Evolutionary conservation across 2,329 filamentous ascomycete species (phyloP), one percentile per base, ranked within the genome.

Genomic region (Metarhizium album): DNA sequence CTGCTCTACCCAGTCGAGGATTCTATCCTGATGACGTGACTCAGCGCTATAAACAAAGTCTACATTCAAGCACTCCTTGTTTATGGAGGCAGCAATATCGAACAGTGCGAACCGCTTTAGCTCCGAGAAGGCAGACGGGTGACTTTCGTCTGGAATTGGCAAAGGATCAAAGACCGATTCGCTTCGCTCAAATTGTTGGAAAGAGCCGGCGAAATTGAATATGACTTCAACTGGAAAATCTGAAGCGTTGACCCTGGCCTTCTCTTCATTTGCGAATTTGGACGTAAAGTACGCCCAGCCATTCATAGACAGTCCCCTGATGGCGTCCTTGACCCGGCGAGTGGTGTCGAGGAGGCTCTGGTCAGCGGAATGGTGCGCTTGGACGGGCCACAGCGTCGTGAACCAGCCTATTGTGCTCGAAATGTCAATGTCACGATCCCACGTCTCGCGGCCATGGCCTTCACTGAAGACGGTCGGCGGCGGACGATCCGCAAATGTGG

Each of bases 371-470:
- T 59, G 43, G 24, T 53, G 35, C 4, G 62, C 11, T 0, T 55
- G 57, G 0, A 70, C 38, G 0, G 71, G 70, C 13, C 59, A 64
- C 14, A 73, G 59, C 0, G 68, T 69, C 1, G 71, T 72, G 49
- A 74, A 74, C 71, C 71, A 74, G 5, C 71, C 72, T 0, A 74
- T 66, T 0, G 69, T 73, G 1, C 60, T 52, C 0, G 70, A 67
- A 1, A 68, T 55, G 45, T 74, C 64, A 1, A 64, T 52, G 11
- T 49, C 8, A 16, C 31, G 47, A 8, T 50, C 45, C 2, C 46
- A 46, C 33, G 46, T 49, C 31, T 73, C 70, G 7, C 71, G 62
- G 2, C 70, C 71, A 24, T 74, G 71, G 0, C 65, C 64, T 51
- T 74, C 70, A 13, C 33, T 35, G 33, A 35, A 35, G 11, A 35